Conservation (phyloP, 106 monocot genomes). For the Dioscorea alata region DNA sequence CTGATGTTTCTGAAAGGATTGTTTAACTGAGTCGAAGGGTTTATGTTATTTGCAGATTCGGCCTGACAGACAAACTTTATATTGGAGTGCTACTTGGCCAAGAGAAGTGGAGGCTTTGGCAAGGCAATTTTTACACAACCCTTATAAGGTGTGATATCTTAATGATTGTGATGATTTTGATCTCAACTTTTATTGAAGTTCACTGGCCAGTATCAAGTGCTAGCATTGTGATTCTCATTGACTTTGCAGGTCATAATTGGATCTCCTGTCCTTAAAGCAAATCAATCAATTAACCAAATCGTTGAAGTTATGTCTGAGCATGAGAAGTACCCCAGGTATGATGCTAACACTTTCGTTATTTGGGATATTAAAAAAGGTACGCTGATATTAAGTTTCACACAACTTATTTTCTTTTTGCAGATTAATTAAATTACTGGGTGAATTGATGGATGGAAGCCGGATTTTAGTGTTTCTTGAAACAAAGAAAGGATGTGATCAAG, state of each 20-base stretch:
- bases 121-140: constrained; percentile 75
- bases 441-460: constrained; percentile 88
- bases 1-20: too few species aligned
- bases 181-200: neutral
- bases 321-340: constrained; percentile 91
- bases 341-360: neutral
- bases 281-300: constrained; percentile 93
- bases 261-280: constrained; percentile 86
- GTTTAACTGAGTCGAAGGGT: neutral
- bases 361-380: neutral
- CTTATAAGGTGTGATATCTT: constrained; percentile 64
- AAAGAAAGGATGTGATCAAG: constrained; percentile 92
- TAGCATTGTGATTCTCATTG: constrained; percentile 4
- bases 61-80: constrained; percentile 95
- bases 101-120: constrained; percentile 89
- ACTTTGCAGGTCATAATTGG: constrained; percentile 76
- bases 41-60: constrained; percentile 59
- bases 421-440: constrained; percentile 63
- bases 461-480: constrained; percentile 92
- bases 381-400: neutral
- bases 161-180: neutral
- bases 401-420: constrained; percentile 20
- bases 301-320: constrained; percentile 75
- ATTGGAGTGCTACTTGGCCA: constrained; percentile 99
- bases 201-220: neutral